Conservation (phyloP, 2,329 filamentous ascomycete species). For the Phaeomoniella chlamydospora region DNA sequence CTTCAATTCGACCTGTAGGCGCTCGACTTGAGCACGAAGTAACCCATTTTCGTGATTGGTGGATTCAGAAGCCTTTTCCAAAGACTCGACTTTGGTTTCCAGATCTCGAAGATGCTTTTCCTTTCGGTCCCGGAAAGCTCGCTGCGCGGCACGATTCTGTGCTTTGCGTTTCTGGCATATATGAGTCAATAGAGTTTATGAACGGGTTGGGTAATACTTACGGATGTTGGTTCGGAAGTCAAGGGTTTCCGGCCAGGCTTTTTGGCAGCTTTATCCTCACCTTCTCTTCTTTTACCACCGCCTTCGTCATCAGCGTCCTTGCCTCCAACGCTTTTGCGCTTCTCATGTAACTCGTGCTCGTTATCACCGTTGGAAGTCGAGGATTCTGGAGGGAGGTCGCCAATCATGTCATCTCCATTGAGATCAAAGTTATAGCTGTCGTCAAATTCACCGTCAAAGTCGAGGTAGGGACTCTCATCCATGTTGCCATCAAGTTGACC, state of each 20-base stretch:
- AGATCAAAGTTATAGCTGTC: slow-evolving; percentile 63
- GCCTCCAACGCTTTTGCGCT: slow-evolving; percentile 38
- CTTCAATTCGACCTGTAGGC: slow-evolving; percentile 67
- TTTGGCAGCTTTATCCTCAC: slow-evolving; percentile 75
- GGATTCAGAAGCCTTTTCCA: slow-evolving; percentile 69
- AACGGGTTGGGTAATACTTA: slow-evolving; percentile 53
- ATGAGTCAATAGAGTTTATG: slow-evolving; percentile 2
- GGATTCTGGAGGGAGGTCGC: slow-evolving; percentile 45
- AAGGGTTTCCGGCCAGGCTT: slow-evolving; percentile 94
- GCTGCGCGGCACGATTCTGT: slow-evolving; percentile 82
- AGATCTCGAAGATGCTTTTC: slow-evolving; percentile 53
- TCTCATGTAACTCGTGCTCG: slow-evolving; percentile 40
- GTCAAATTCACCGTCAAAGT: slow-evolving; percentile 66
- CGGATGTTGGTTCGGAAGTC: slow-evolving; percentile 87
- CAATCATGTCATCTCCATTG: slow-evolving; percentile 54
- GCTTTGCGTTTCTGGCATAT: slow-evolving; percentile 50
- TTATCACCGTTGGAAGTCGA: slow-evolving; percentile 19
- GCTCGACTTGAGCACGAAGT: slow-evolving; percentile 76
- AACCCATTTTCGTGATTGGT: slow-evolving; percentile 75
- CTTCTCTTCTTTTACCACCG: slow-evolving; percentile 64
- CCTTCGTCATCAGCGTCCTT: slow-evolving; percentile 46
- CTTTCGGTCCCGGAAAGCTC: slow-evolving; percentile 87
- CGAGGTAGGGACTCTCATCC: slow-evolving; percentile 68
- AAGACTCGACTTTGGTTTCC: slow-evolving; percentile 42
- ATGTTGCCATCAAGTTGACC: slow-evolving; percentile 26